Conservation (phyloP, 352 stramenopile species). For the Aphanomyces euteiches region DNA sequence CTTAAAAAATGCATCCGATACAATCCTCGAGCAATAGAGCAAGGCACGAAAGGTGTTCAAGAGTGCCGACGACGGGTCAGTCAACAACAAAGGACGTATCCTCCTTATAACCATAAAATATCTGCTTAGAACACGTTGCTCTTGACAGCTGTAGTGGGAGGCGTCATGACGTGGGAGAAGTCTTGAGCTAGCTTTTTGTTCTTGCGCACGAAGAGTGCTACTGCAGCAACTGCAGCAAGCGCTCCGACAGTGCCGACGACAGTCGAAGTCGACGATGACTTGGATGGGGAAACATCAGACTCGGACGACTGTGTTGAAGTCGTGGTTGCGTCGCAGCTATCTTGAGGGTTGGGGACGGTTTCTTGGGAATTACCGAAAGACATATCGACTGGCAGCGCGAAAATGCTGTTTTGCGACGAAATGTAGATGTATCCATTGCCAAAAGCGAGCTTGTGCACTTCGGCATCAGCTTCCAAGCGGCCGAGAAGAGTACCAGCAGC, state of each 20-base stretch:
- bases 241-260: neutral
- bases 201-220: neutral
- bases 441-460: constrained; percentile 55
- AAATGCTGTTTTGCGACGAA: constrained; percentile 58
- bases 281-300: neutral
- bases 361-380: constrained; percentile 8
- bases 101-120: too few species aligned
- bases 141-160: neutral
- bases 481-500: constrained; percentile 50
- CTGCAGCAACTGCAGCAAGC: neutral
- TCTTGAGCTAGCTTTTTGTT: neutral
- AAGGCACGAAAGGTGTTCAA: too few species aligned
- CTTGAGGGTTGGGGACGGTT: neutral
- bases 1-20: too few species aligned
- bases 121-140: neutral
- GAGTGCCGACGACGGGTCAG: too few species aligned
- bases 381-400: constrained; percentile 54
- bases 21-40: too few species aligned
- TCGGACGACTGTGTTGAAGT: neutral
- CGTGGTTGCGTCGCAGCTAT: neutral
- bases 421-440: constrained; percentile 73
- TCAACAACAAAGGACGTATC: too few species aligned
- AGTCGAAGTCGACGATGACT: neutral
- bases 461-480: constrained; percentile 51
- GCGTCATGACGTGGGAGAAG: neutral